Evolutionary conservation across 176 grass and related monocot species (phyloP), one percentile per base, ranked within the genome.

Genomic region (Oropetium thomaeum): DNA sequence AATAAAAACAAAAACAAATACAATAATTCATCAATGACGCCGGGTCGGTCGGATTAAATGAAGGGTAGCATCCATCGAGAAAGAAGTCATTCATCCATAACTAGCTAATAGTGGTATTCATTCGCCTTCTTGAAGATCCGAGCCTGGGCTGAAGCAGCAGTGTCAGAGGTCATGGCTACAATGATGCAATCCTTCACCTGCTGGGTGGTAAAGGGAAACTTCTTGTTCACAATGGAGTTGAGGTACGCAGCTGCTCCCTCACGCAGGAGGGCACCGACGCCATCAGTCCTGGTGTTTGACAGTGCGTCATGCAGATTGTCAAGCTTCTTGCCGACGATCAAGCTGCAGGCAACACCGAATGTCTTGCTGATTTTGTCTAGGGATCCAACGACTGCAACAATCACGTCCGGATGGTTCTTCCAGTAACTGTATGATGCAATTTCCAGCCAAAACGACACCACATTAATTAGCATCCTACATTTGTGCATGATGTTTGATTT

Each of bases 161-260:
- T 28, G 1, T 91, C 78, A 61, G 90, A 86, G 47, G 61, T 86
- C 62, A 87, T 30, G 7, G 95, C 71, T 10, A 76, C 27, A 62
- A 64, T 4, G 14, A 97, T 66, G n/a, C 78, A 79, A 3, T 88
- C 75, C 75, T 84, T 85, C 34, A 97, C 95, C 73, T 97, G 86
- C 57, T 87, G 81, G 30, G 73, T 85, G 38, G 45, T 87, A 47
- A 89, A 87, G n/a, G 86, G 86, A 22, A 92, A 97, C 23, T 87
- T 81, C 20, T 78, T 77, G 72, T 87, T 85, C 73, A 79, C 88
- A 30, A 89, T 74, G 57, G 95, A 93, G 70, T 97, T 93, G 75
- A 97, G 95, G 53, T 78, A 92, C 27, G 95, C 78, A 26, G 90
- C 90, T 12, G 88, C 88, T 28, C 90, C 90, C 65, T 97, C 90